These are phyloP conservation scores for Clitoria ternatea DNA, from an alignment of 306 rosid species.

Conservation along the genomic window DNA sequence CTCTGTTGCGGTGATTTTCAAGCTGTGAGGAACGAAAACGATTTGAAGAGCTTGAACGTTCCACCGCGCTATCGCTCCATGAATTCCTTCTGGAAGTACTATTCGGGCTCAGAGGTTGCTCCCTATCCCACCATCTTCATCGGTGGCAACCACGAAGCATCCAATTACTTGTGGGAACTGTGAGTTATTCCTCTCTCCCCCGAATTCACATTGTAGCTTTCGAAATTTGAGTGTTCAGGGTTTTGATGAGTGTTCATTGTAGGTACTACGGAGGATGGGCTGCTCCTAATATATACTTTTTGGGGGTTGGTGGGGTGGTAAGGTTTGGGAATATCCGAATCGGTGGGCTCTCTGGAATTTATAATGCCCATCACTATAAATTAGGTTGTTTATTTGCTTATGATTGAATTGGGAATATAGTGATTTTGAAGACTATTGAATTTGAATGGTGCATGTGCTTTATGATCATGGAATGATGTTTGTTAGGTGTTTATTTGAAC, in stretches of 20 bases:
- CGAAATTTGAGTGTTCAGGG: background rate
- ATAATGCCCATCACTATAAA: slow-evolving; percentile 55
- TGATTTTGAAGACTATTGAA: background rate
- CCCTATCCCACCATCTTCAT: slow-evolving; percentile 91
- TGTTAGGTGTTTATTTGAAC: slow-evolving; percentile 30
- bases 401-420: slow-evolving; percentile 6
- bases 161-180: slow-evolving; percentile 93
- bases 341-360: slow-evolving; percentile 95
- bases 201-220: background rate
- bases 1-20: slow-evolving; percentile 97
- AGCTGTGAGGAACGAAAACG: slow-evolving; percentile 79
- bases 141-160: slow-evolving; percentile 96
- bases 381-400: slow-evolving; percentile 50
- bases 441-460: background rate
- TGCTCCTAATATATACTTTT: slow-evolving; percentile 89
- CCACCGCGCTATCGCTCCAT: slow-evolving; percentile 55
- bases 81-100: slow-evolving; percentile 96
- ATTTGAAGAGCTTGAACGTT: slow-evolving; percentile 73
- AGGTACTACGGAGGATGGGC: slow-evolving; percentile 98
- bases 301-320: slow-evolving; percentile 88
- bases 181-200: slow-evolving; percentile 34
- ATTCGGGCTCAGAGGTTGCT: slow-evolving; percentile 73
- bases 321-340: slow-evolving; percentile 90
- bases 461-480: background rate
- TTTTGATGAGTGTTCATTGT: background rate